Percentiles rank a stretch among this genome's conserved stretches.
Evolutionary conservation across 2,329 filamentous ascomycete genomes (phyloP).

Genomic region (Calonectria ilicicola): DNA sequence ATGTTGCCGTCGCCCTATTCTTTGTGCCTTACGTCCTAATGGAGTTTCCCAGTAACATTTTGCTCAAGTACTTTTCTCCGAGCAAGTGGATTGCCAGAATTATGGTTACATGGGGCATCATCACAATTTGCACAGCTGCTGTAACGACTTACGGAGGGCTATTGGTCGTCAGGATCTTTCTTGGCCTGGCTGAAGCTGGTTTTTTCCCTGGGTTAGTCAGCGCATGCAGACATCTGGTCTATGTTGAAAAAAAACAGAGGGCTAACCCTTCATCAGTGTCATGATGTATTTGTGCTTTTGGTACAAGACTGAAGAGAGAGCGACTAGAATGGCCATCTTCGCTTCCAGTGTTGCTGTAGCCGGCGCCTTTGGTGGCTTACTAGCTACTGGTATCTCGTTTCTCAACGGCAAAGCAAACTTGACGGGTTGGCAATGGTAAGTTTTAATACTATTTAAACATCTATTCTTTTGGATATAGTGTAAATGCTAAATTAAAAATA

Average conservation of each 20-base stretch:
- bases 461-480: too few relatives aligned
- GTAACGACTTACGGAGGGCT: constrained; percentile 57
- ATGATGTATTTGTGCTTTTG: constrained; percentile 3
- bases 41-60: constrained; percentile 49
- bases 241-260: too few relatives aligned
- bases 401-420: background rate
- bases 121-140: constrained; percentile 62
- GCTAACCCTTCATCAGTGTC: background rate
- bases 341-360: background rate
- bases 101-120: constrained; percentile 61
- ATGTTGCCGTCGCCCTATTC: background rate
- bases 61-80: constrained; percentile 50
- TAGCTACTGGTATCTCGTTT: background rate
- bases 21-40: constrained; percentile 37
- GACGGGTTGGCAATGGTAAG: background rate
- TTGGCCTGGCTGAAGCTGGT: background rate
- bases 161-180: background rate
- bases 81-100: constrained; percentile 51
- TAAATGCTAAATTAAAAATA: background rate
- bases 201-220: background rate
- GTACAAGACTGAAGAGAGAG: background rate
- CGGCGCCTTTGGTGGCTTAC: background rate
- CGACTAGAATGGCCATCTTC: background rate
- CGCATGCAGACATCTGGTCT: background rate
- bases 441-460: too few relatives aligned